Percentiles rank a stretch among this genome's conserved stretches.
These are phyloP conservation scores for Dactylellina haptotyla DNA, from an alignment of 2,329 filamentous ascomycete genomes.

Conservation along the genomic window DNA sequence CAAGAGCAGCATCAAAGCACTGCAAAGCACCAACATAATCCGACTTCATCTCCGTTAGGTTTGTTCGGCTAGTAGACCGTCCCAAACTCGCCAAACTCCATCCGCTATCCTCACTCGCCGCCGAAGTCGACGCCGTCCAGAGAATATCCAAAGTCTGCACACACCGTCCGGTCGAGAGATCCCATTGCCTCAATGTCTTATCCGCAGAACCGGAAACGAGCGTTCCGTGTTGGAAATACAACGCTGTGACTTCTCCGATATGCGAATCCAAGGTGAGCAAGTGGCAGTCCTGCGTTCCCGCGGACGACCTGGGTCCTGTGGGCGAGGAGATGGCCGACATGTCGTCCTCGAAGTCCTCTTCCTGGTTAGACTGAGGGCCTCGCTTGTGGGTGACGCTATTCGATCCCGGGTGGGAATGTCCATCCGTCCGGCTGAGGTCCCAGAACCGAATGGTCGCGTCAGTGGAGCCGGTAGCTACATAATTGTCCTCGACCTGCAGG, in stretches of 20 bases:
- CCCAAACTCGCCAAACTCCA: slow-evolving; percentile 66
- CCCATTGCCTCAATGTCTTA: slow-evolving; percentile 97
- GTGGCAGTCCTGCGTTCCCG: slow-evolving; percentile 87
- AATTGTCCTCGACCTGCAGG: slow-evolving; percentile 93
- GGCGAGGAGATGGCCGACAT: slow-evolving; percentile 56
- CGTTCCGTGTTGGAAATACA: slow-evolving; percentile 88
- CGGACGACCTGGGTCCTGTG: slow-evolving; percentile 59
- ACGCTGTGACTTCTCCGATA: slow-evolving; percentile 90
- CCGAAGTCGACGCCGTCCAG: slow-evolving; percentile 88
- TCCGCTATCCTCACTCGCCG: slow-evolving; percentile 69
- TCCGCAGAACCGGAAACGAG: slow-evolving; percentile 95
- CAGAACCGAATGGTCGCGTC: slow-evolving; percentile 94
- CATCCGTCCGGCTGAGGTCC: slow-evolving; percentile 86
- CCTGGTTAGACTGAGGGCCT: slow-evolving; percentile 62
- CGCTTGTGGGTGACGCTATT: slow-evolving; percentile 61
- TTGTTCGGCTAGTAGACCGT: slow-evolving; percentile 68
- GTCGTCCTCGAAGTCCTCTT: slow-evolving; percentile 64
- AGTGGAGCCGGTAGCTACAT: slow-evolving; percentile 91
- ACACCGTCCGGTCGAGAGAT: slow-evolving; percentile 94
- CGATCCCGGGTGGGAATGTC: slow-evolving; percentile 55
- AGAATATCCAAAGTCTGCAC: slow-evolving; percentile 97
- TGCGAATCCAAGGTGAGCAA: slow-evolving; percentile 90
- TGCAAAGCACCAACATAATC: slow-evolving; percentile 96
- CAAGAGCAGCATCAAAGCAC: slow-evolving; percentile 93
- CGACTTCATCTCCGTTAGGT: slow-evolving; percentile 74